Percentiles rank a stretch among this genome's conserved stretches.
Conservation (phyloP, 192 early-diverging fungal species). For the Coemansia aciculifera region DNA sequence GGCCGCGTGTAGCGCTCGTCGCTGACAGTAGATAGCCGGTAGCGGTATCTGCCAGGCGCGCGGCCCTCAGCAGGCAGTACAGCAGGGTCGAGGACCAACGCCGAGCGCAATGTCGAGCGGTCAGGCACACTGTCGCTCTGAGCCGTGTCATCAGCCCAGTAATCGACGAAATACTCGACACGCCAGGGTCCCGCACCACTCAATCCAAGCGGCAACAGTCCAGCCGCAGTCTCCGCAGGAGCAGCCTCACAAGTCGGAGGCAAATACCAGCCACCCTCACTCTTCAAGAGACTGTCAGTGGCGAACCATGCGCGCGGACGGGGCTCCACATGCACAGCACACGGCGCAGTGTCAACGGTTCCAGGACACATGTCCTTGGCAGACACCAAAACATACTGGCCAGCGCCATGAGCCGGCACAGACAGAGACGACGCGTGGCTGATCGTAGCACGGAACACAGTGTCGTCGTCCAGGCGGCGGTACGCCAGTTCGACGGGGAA, state of each 20-base stretch:
- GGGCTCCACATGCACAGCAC: slow-evolving; percentile 43
- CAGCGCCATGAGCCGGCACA: slow-evolving; percentile 37
- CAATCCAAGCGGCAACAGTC: slow-evolving; percentile 28
- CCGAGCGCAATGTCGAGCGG: slow-evolving; percentile 28
- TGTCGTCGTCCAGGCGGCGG: slow-evolving; percentile 25
- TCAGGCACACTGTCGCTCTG: slow-evolving; percentile 27
- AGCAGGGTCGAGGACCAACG: slow-evolving; percentile 25
- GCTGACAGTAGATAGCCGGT: slow-evolving; percentile 36
- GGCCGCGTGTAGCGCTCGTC: slow-evolving; percentile 46
- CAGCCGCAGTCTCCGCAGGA: neutral
- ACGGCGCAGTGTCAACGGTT: slow-evolving; percentile 33
- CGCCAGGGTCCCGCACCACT: slow-evolving; percentile 48
- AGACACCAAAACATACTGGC: slow-evolving; percentile 46
- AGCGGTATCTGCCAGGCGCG: slow-evolving; percentile 49
- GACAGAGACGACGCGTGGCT: slow-evolving; percentile 11
- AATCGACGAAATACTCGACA: slow-evolving; percentile 46
- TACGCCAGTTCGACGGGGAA: slow-evolving; percentile 43
- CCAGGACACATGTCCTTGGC: slow-evolving; percentile 37
- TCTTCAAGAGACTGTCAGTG: slow-evolving; percentile 11
- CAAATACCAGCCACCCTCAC: neutral
- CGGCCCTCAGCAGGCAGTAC: slow-evolving; percentile 10
- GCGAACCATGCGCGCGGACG: slow-evolving; percentile 46
- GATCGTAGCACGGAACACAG: slow-evolving; percentile 6
- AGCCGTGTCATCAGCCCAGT: slow-evolving; percentile 27
- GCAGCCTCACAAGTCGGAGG: neutral